Evolutionary conservation across 2,329 filamentous ascomycete genomes (phyloP).

Genomic region (Trichoderma brevicompactum): DNA sequence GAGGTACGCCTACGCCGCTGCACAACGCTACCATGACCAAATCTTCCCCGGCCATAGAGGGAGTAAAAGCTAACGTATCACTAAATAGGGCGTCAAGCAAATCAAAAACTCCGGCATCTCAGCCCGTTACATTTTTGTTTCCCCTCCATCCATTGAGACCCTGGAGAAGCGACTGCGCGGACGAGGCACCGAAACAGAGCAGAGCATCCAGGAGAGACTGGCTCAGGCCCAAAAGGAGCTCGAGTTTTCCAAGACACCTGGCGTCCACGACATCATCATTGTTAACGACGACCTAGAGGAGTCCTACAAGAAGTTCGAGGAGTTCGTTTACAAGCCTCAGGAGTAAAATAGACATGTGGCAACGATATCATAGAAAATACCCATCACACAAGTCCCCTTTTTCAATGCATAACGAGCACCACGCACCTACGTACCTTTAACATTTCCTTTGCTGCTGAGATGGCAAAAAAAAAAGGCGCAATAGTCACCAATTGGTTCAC

Average conservation of each 20-base stretch:
- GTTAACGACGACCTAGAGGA: constrained; percentile 52
- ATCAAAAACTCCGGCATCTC: constrained; percentile 76
- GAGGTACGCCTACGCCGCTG: constrained; percentile 59
- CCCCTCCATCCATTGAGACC: constrained; percentile 74
- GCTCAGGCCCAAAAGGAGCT: constrained; percentile 75
- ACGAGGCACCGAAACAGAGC: constrained; percentile 78
- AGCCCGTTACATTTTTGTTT: constrained; percentile 83
- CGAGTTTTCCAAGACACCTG: constrained; percentile 69
- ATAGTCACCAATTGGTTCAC: not conserved
- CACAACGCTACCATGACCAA: not conserved
- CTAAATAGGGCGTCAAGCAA: constrained; percentile 76
- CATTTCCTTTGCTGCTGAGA: not conserved
- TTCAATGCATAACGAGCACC: not conserved
- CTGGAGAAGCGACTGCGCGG: constrained; percentile 76
- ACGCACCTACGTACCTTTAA: not conserved
- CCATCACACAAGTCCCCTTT: not conserved
- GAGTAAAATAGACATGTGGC: constrained; percentile 5
- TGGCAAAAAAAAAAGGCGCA: not conserved
- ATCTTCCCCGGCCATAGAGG: not conserved
- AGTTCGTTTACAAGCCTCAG: constrained; percentile 49
- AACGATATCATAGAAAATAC: constrained; percentile 13
- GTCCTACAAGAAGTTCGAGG: constrained; percentile 59
- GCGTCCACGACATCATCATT: constrained; percentile 51
- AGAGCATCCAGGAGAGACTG: constrained; percentile 69
- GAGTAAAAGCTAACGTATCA: constrained; percentile 7